Base-by-base conservation (phyloP, 768 basidiomycete species). In the Lepiota brunneoincarnata region DNA sequence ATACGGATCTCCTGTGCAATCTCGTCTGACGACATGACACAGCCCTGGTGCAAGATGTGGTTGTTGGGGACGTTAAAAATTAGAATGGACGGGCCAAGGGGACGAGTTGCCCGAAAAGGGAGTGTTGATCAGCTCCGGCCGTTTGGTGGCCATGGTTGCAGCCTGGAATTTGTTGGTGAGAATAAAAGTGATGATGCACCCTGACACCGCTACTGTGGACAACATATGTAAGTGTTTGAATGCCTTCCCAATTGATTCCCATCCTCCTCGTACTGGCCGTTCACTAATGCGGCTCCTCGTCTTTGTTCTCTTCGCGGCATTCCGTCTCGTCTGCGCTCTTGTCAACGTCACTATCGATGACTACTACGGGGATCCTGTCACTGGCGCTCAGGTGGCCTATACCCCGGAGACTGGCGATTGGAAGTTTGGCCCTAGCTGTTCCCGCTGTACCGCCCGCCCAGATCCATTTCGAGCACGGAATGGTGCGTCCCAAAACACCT, bases 1-100 rank as follows among this genome's bases (percentile, higher is more conserved):
- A 72, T 69, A 24, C 89, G 80, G 57, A 92, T 91, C 65, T 89
- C 86, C 67, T 89, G 84, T 17, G 89, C 89, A 59, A 92, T 86
- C 61, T 90, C 87, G 56, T 82, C 78, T 39, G 83, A 81, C 43
- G 86, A 82, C 87, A 89, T 89, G 47, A 14, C 52, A 31, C 31
- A 39, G 54, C 37, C 43, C 26, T 24, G 36, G 45, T 34, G 20
- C 54, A 21, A 39, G 47, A 38, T 49, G 21, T 47, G 24, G 44
- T 44, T 36, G 58, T 31, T 31, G 48, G n/a, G 35, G 45, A 40
- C 34, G 39, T n/a, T n/a, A 49, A 57, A n/a, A 46, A 38, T 15
- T 31, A 35, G 38, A 40, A 26, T 23, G 37, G 11, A 7, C 23
- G n/a, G n/a, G n/a, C n/a, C n/a, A 40, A 51, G 21, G 41, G 18